Base-by-base conservation (phyloP, 116 monocot genomes). In the Posidonia oceanica region DNA sequence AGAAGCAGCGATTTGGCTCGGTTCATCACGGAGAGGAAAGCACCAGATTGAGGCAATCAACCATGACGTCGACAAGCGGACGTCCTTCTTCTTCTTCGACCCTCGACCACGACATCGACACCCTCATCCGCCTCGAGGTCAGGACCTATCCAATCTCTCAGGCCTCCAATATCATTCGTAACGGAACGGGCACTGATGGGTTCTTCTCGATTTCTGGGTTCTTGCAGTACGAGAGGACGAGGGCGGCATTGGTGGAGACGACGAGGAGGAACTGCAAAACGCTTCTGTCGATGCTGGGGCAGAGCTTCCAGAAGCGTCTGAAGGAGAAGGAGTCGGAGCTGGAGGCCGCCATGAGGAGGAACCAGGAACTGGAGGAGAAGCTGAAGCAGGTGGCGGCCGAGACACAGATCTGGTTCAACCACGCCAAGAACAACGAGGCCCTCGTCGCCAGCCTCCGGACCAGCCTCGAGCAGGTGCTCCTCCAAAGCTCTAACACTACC, bases 351-450 rank as follows among this genome's bases (percentile, higher is more conserved):
- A 65, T 16, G 41, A 37, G 73, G 22, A 59, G 75, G 39, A 85
- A 83, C 65, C 55, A 51, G 0, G 83, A 85, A 63, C 70, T 91
- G 21, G 83, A 91, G 68, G 79, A 81, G 71, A 79, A 42, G 53
- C 56, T 88, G 0, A 54, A 68, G 14, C 83, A 81, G 61, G 36
- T 83, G 21, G 37, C 39, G 48, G 76, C 79, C 4, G 85, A 88
- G 79, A 85, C 37, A 23, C 80, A 88, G 78, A 64, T 80, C 56
- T 88, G 88, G 88, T 78, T 85, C 71, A 69, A 62, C 23, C 68
- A 72, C 23, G 88, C 83, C 13, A 76, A 70, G 53, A 76, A 81
- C 76, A 81, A 77, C 74, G 91, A 91, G 59, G 79, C 88, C 18
- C 10, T 80, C 55, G 88, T 63, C 13, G 20, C 79, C 29, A 71